A percentile compares a stretch with the other conserved stretches of the same genome.
Evolutionary conservation across 305 asterid species (phyloP).

Genomic region (Fraxinus sp.): DNA sequence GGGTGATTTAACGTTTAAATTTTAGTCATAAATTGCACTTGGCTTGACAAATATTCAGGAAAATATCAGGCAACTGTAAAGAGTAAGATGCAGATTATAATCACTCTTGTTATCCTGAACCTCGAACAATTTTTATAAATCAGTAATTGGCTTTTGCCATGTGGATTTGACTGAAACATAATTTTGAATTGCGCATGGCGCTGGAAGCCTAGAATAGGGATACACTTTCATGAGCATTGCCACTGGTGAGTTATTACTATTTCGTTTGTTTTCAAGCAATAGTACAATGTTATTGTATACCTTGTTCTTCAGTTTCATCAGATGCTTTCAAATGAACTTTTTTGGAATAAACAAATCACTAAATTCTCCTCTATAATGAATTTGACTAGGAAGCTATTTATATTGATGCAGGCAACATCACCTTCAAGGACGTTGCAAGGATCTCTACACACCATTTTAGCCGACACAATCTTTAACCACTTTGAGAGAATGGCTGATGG

Average conservation of each 20-base stretch:
- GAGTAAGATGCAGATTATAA: not conserved
- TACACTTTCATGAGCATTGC: not conserved
- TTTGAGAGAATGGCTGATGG: slow-evolving; percentile 20
- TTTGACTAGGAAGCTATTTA: slow-evolving; percentile 12
- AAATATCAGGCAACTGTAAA: not conserved
- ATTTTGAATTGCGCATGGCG: not conserved
- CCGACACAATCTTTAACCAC: slow-evolving; percentile 34
- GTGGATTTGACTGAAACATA: not conserved
- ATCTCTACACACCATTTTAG: slow-evolving; percentile 53
- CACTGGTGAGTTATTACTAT: not conserved
- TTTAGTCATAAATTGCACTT: not conserved
- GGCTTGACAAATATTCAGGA: not conserved
- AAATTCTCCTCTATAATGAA: not conserved
- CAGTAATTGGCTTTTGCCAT: not conserved
- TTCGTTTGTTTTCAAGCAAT: not conserved
- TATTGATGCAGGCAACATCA: slow-evolving; percentile 47
- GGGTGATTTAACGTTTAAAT: slow-evolving; percentile 23
- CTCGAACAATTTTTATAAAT: not conserved
- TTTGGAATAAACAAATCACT: not conserved
- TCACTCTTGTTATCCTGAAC: not conserved
- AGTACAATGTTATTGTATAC: not conserved
- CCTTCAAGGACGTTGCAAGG: slow-evolving; percentile 66
- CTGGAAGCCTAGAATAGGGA: not conserved
- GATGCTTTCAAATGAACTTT: not conserved
- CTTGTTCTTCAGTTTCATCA: not conserved